Evolutionary conservation across 2,329 filamentous ascomycete species (phyloP).

Genomic region (Colletotrichum caudatum): DNA sequence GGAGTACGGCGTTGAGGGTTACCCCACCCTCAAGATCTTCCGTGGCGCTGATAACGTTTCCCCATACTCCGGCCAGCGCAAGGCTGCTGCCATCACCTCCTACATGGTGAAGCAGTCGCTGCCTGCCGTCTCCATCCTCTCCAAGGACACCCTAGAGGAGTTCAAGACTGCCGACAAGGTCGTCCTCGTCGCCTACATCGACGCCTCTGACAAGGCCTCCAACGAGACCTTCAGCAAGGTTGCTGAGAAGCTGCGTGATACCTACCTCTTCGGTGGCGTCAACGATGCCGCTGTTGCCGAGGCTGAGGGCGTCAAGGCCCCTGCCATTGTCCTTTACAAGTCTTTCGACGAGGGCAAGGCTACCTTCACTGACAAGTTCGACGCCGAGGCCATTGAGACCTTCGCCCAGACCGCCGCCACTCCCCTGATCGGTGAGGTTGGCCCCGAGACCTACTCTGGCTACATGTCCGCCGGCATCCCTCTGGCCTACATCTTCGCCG

Average conservation of each 20-base stretch:
- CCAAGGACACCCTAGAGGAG: slow-evolving; percentile 85
- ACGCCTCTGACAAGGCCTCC: slow-evolving; percentile 82
- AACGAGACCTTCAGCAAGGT: slow-evolving; percentile 85
- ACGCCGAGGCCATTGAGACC: slow-evolving; percentile 79
- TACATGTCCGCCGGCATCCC: slow-evolving; percentile 93
- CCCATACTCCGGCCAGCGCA: slow-evolving; percentile 90
- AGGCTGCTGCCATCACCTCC: slow-evolving; percentile 80
- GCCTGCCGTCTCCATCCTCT: slow-evolving; percentile 87
- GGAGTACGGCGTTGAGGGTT: slow-evolving; percentile 91
- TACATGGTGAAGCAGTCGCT: slow-evolving; percentile 99
- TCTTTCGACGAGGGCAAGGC: slow-evolving; percentile 96
- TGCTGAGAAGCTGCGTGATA: slow-evolving; percentile 84
- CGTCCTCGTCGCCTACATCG: slow-evolving; percentile 90
- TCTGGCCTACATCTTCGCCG: slow-evolving; percentile 97
- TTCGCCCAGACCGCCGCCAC: slow-evolving; percentile 90
- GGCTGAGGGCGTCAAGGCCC: slow-evolving; percentile 88
- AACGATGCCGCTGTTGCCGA: slow-evolving; percentile 87
- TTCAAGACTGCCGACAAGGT: slow-evolving; percentile 99
- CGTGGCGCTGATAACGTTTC: slow-evolving; percentile 84
- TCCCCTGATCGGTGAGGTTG: slow-evolving; percentile 93
- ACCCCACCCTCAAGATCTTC: slow-evolving; percentile 99
- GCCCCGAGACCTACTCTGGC: slow-evolving; percentile 93
- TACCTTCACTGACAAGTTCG: slow-evolving; percentile 84
- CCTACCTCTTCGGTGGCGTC: slow-evolving; percentile 91
- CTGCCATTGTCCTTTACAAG: slow-evolving; percentile 95